Evolutionary conservation across 768 basidiomycete genomes (phyloP).

Genomic region (Gloeophyllum trabeum): DNA sequence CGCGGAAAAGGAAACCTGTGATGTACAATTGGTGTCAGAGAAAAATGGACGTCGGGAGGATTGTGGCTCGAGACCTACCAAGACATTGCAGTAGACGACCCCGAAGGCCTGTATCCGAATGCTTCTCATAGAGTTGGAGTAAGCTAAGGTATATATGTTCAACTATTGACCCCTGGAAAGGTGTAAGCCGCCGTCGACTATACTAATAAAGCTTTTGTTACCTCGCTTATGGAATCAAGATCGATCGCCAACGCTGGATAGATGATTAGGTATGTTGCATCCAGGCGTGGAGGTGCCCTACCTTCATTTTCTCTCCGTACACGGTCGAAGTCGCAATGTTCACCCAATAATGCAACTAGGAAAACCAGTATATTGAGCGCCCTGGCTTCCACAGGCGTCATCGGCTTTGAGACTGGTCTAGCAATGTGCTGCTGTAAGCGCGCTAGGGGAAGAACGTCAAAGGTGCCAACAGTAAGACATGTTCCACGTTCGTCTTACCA

Average conservation of each 20-base stretch:
- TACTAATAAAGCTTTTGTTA: slow-evolving; percentile 1
- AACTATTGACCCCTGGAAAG: slow-evolving; percentile 62
- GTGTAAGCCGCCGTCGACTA: too few relatives aligned
- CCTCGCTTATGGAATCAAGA: slow-evolving; percentile 9
- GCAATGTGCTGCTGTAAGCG: slow-evolving; percentile 51
- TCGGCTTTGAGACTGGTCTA: slow-evolving; percentile 26
- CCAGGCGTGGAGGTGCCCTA: slow-evolving; percentile 20
- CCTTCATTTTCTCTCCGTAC: slow-evolving; percentile 52
- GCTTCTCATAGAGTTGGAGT: slow-evolving; percentile 61
- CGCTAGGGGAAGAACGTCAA: slow-evolving; percentile 18
- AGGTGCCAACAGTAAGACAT: too few relatives aligned
- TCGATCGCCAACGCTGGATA: slow-evolving; percentile 5
- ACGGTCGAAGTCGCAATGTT: slow-evolving; percentile 82
- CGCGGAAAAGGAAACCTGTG: slow-evolving; percentile 82
- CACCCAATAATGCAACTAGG: slow-evolving; percentile 77
- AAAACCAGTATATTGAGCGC: slow-evolving; percentile 64
- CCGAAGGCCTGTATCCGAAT: slow-evolving; percentile 43
- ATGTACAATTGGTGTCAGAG: slow-evolving; percentile 3
- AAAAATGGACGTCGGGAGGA: neutral
- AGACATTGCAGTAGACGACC: slow-evolving; percentile 78
- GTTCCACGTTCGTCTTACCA: too few relatives aligned
- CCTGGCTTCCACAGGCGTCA: slow-evolving; percentile 37
- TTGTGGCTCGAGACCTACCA: slow-evolving; percentile 33
- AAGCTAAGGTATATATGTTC: slow-evolving; percentile 74
- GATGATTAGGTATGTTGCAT: neutral